These are phyloP conservation scores for Nothophaeocryptopus gaeumannii DNA, from an alignment of 2,329 filamentous ascomycete species.

Conservation along the genomic window DNA sequence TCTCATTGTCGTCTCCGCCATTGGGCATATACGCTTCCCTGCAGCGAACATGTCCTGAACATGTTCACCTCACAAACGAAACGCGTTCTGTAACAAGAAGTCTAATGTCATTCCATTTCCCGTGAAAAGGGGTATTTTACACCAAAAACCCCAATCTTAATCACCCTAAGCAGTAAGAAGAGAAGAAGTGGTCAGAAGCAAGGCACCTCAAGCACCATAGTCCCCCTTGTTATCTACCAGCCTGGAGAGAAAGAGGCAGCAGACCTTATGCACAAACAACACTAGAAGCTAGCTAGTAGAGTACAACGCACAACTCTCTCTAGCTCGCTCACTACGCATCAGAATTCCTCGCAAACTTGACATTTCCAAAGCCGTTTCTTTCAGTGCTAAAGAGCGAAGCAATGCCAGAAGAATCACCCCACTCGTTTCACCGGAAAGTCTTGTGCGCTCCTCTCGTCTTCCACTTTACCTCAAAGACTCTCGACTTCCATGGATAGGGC, in stretches of 20 bases:
- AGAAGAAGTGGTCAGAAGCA: background rate
- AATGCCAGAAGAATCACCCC: background rate
- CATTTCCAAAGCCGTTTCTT: background rate
- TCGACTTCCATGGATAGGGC: too few relatives aligned
- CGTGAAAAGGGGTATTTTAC: background rate
- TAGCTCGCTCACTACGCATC: too few relatives aligned
- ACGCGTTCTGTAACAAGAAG: too few relatives aligned
- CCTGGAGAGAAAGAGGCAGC: background rate
- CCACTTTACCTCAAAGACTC: background rate
- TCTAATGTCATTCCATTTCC: too few relatives aligned
- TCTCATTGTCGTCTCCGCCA: too few relatives aligned
- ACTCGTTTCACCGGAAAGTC: background rate
- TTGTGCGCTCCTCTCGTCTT: background rate
- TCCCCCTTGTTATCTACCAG: background rate
- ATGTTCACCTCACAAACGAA: too few relatives aligned
- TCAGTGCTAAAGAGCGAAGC: conserved; percentile 5
- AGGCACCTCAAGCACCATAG: conserved; percentile 3
- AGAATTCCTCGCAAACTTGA: too few relatives aligned
- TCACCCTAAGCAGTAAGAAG: background rate
- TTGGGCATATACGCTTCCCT: too few relatives aligned
- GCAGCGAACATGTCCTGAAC: too few relatives aligned
- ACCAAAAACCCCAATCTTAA: background rate
- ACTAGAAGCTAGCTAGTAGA: conserved; percentile 3
- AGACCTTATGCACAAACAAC: conserved; percentile 8
- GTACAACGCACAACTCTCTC: background rate